A percentile compares a stretch with the other conserved stretches of the same genome.
phyloP scores from a whole-genome alignment of 495 filamentous ascomycete genomes.

The Echria macrotheca region DNA sequence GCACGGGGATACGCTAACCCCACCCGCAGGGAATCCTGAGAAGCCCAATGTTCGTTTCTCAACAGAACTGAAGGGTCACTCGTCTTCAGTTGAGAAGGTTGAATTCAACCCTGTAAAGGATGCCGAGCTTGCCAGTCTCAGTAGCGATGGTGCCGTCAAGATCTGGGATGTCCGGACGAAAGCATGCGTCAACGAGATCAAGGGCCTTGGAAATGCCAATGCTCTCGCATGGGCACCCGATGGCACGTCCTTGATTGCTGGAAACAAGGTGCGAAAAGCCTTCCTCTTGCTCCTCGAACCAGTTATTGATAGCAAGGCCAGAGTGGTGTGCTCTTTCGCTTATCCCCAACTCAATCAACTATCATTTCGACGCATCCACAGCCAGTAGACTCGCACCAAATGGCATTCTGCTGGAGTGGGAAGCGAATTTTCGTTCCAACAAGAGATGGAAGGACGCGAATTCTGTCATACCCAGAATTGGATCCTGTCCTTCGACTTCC shows the following conservation, averaged over 20 bases:
- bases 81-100: constrained; percentile 73
- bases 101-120: constrained; percentile 87
- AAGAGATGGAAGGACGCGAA: constrained; percentile 73
- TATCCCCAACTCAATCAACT: constrained; percentile 49
- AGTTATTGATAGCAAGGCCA: constrained; percentile 23
- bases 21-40: constrained; percentile 69
- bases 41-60: constrained; percentile 72
- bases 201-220: constrained; percentile 76
- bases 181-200: constrained; percentile 68
- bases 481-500: constrained; percentile 40
- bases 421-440: constrained; percentile 74
- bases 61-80: constrained; percentile 80
- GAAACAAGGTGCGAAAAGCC: constrained; percentile 61
- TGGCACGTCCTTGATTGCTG: constrained; percentile 73
- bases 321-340: constrained; percentile 66
- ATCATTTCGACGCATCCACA: constrained; percentile 62
- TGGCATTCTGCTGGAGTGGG: constrained; percentile 73
- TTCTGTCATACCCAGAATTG: constrained; percentile 65
- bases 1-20: background rate
- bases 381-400: constrained; percentile 70
- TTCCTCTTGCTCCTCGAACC: background rate
- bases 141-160: constrained; percentile 75
- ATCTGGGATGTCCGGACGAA: constrained; percentile 93
- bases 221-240: constrained; percentile 85
- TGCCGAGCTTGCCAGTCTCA: constrained; percentile 80